Percentiles rank a stretch among this genome's conserved stretches.
Evolutionary conservation across 805 yeast genomes (phyloP).

Genomic region (Myxozyma geophila): DNA sequence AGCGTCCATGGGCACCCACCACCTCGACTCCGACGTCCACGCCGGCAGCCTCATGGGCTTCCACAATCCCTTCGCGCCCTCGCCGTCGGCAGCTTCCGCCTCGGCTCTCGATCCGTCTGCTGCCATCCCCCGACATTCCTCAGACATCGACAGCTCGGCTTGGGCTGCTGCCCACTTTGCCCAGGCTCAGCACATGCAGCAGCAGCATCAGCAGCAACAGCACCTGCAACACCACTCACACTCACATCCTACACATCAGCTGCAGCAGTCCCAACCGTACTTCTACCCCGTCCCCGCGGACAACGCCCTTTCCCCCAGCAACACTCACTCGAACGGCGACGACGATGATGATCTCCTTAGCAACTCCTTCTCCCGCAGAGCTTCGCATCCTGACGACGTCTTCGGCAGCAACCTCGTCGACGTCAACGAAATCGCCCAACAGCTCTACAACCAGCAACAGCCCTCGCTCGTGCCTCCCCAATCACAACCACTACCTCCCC

Average conservation of each 20-base stretch:
- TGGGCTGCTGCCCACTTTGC: not conserved
- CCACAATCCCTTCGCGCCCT: too few species aligned
- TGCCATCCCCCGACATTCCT: too few species aligned
- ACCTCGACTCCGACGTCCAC: too few species aligned
- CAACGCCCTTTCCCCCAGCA: too few species aligned
- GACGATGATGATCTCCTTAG: too few species aligned
- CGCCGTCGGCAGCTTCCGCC: not conserved
- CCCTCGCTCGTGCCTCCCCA: not conserved
- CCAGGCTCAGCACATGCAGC: not conserved
- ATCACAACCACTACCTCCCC: not conserved
- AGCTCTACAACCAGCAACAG: constrained; percentile 3
- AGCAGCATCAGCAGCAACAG: constrained; percentile 6
- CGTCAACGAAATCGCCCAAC: too few species aligned
- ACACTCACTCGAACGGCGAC: too few species aligned
- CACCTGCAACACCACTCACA: constrained; percentile 1
- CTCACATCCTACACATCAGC: not conserved
- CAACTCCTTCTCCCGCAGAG: constrained; percentile 1
- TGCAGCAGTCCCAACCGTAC: not conserved
- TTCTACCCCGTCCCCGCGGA: too few species aligned
- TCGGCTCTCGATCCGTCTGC: not conserved
- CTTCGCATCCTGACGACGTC: not conserved
- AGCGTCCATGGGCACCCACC: too few species aligned
- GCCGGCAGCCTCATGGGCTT: too few species aligned
- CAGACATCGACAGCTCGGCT: not conserved
- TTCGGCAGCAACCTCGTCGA: not conserved